phyloP scores from a whole-genome alignment of 257 asterid species.

The Voacanga thouarsii region DNA sequence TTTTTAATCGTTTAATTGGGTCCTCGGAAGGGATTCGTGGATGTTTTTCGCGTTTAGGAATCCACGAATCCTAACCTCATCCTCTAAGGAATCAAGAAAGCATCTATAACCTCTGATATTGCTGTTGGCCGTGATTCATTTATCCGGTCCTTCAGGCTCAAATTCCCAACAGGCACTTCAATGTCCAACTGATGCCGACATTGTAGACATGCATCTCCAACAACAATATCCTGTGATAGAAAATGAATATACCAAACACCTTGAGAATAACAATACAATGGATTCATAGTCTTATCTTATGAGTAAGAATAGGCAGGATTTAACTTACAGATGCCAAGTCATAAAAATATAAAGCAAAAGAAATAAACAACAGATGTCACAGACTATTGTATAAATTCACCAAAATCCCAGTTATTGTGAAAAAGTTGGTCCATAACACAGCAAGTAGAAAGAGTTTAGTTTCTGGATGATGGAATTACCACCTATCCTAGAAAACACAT shows the following conservation, averaged over 20 bases:
- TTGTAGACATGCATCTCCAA: slow-evolving; percentile 93
- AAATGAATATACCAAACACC: neutral
- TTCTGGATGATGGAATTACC: neutral
- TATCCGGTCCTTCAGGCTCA: too few species aligned
- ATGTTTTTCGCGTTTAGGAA: too few species aligned
- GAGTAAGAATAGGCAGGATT: neutral
- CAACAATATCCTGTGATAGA: slow-evolving; percentile 61
- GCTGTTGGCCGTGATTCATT: too few species aligned
- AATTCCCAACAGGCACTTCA: too few species aligned
- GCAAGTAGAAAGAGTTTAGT: neutral
- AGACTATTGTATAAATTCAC: neutral
- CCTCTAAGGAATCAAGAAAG: too few species aligned
- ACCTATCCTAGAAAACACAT: neutral
- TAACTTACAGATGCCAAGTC: neutral
- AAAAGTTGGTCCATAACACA: neutral
- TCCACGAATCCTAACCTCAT: too few species aligned
- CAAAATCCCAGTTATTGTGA: too few species aligned
- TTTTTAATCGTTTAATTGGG: too few species aligned
- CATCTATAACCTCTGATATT: too few species aligned
- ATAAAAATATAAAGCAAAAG: neutral
- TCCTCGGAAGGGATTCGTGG: too few species aligned
- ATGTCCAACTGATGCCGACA: slow-evolving; percentile 91
- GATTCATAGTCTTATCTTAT: too few species aligned
- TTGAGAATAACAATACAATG: neutral
- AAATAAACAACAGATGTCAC: neutral